Evolutionary conservation across 75 land plant genomes (phyloP).

Genomic region (Pinus albicaulis): DNA sequence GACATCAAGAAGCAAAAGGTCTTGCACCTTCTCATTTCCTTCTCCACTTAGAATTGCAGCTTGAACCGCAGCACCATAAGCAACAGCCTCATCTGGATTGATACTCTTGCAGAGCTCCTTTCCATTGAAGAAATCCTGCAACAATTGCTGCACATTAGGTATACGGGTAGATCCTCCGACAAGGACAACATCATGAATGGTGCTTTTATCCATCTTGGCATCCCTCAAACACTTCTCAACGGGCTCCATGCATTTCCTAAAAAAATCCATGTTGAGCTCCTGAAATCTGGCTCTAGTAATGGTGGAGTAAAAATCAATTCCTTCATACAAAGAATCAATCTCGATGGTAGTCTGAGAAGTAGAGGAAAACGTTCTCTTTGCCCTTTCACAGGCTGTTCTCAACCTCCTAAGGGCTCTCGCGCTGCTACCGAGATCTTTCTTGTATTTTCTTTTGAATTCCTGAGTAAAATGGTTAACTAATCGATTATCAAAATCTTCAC

Average conservation of each 20-base stretch:
- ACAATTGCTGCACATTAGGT: constrained; percentile 33
- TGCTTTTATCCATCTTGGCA: constrained; percentile 33
- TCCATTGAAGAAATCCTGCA: constrained; percentile 40
- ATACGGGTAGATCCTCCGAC: constrained; percentile 40
- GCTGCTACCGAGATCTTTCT: constrained; percentile 33
- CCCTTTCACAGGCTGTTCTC: constrained; percentile 43
- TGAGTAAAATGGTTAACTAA: constrained; percentile 26
- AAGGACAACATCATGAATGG: constrained; percentile 29
- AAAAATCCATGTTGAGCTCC: constrained; percentile 45
- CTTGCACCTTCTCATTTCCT: constrained; percentile 34
- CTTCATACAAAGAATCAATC: constrained; percentile 42
- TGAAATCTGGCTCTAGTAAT: constrained; percentile 41
- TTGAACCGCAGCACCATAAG: constrained; percentile 42
- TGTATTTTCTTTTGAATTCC: constrained; percentile 36
- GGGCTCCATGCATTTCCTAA: constrained; percentile 57
- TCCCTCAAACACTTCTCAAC: constrained; percentile 51
- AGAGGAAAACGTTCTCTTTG: constrained; percentile 42
- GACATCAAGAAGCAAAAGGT: constrained; percentile 32
- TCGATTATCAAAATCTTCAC: too few relatives aligned
- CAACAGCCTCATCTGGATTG: constrained; percentile 43
- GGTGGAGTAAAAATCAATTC: constrained; percentile 31
- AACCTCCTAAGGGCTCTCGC: constrained; percentile 33
- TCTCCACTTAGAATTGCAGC: constrained; percentile 46
- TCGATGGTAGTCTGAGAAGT: constrained; percentile 45
- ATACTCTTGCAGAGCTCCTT: constrained; percentile 54